These are phyloP conservation scores for Capronia americana DNA, from an alignment of 2,329 filamentous ascomycete species.

Conservation along the genomic window DNA sequence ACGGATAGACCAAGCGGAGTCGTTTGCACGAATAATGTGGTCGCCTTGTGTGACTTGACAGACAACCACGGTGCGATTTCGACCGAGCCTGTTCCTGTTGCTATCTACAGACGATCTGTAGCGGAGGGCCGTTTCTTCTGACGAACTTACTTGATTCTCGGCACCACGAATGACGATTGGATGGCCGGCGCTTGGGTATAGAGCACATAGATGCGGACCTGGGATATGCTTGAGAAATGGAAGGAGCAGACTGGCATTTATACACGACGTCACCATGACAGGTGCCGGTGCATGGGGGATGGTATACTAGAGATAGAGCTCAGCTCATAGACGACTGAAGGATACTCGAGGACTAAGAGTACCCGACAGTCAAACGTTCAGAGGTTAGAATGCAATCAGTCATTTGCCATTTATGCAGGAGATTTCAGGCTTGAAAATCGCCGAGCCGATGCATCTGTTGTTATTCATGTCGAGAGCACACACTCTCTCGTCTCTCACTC, in stretches of 20 bases:
- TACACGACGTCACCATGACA: neutral
- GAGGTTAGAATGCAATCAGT: neutral
- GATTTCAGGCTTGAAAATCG: too few species aligned
- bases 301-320: constrained; percentile 2
- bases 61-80: too few species aligned
- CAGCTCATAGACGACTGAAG: neutral
- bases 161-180: neutral
- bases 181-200: neutral
- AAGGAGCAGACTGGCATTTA: neutral
- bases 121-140: neutral
- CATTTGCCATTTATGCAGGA: neutral
- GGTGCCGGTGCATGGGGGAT: neutral
- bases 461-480: too few species aligned
- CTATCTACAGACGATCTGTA: neutral
- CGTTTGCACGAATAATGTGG: neutral
- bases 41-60: neutral
- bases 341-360: neutral
- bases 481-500: too few species aligned
- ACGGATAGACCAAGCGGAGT: neutral
- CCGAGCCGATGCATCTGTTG: too few species aligned
- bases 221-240: neutral
- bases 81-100: neutral
- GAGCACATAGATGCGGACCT: too few species aligned
- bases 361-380: neutral
- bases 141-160: neutral